Evolutionary conservation across 257 asterid species (phyloP).

Genomic region (Przewalskia tangutica): DNA sequence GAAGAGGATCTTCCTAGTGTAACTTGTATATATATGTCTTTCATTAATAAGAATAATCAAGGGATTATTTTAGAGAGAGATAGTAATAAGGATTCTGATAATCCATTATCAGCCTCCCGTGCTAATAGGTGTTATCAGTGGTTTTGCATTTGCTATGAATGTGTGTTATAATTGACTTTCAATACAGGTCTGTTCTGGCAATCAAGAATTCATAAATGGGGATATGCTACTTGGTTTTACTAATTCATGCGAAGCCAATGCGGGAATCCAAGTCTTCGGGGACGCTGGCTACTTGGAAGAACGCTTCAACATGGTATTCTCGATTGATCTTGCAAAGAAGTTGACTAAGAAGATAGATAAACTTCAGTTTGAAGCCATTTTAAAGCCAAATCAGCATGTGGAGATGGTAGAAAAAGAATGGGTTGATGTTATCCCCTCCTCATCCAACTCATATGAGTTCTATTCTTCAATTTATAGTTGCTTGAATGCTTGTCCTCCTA

Average conservation of each 20-base stretch:
- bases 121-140: neutral
- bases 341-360: slow-evolving; percentile 36
- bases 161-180: neutral
- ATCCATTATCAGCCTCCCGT: neutral
- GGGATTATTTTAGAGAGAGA: neutral
- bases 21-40: too few relatives aligned
- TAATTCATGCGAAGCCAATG: slow-evolving; percentile 40
- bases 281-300: slow-evolving; percentile 24
- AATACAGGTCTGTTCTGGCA: slow-evolving; percentile 42
- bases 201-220: slow-evolving; percentile 13
- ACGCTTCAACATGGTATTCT: slow-evolving; percentile 38
- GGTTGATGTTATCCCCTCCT: slow-evolving; percentile 51
- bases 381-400: slow-evolving; percentile 29
- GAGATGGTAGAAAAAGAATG: slow-evolving; percentile 62
- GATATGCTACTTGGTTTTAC: slow-evolving; percentile 53
- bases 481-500: slow-evolving; percentile 38
- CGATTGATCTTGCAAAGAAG: slow-evolving; percentile 51
- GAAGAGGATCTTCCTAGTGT: too few relatives aligned
- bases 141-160: neutral
- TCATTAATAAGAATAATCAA: too few relatives aligned
- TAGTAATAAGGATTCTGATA: neutral
- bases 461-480: slow-evolving; percentile 53
- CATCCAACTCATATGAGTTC: slow-evolving; percentile 66
- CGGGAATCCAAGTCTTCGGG: slow-evolving; percentile 40
- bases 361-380: slow-evolving; percentile 46